Evolutionary conservation across 768 basidiomycete species (phyloP).

Genomic region (Tylopilus vinaceipallidus): DNA sequence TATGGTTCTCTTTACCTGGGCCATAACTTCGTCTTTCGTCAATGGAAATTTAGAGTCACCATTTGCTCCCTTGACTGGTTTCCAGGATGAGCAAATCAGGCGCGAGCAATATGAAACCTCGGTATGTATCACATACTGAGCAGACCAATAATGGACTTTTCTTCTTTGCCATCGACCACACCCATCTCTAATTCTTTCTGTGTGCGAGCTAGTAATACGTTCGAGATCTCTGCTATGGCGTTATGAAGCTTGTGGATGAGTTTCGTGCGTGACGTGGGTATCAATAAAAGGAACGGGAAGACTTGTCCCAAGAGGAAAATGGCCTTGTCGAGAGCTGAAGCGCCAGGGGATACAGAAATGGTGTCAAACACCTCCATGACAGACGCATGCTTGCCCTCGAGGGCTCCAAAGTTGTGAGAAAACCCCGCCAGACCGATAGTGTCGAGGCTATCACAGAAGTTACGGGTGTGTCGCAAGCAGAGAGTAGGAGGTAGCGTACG

Average conservation of each 20-base stretch:
- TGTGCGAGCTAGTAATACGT: conserved; percentile 37
- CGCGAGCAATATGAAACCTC: conserved; percentile 13
- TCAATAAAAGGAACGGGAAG: conserved; percentile 34
- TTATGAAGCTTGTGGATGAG: conserved; percentile 31
- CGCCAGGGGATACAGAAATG: neutral
- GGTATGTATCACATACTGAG: conserved; percentile 14
- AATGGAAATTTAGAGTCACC: conserved; percentile 23
- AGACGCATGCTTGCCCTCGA: conserved; percentile 34
- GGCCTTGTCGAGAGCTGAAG: conserved; percentile 28
- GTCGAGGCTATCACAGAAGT: too few relatives aligned
- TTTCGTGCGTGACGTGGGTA: conserved; percentile 38
- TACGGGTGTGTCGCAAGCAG: neutral
- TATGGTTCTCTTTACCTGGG: conserved; percentile 11
- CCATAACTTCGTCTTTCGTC: conserved; percentile 26
- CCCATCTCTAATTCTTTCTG: conserved; percentile 31
- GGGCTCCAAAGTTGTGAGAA: too few relatives aligned
- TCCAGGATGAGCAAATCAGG: neutral
- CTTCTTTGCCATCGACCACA: conserved; percentile 20
- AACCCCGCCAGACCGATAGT: too few relatives aligned
- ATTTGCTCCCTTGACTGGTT: conserved; percentile 38
- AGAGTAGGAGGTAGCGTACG: neutral
- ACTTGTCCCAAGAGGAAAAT: conserved; percentile 37
- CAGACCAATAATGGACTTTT: conserved; percentile 26
- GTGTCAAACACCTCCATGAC: conserved; percentile 41
- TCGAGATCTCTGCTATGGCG: conserved; percentile 40